Base-by-base conservation (phyloP, 148 eudicot genomes). In the Mesembryanthemum crystallinum region DNA sequence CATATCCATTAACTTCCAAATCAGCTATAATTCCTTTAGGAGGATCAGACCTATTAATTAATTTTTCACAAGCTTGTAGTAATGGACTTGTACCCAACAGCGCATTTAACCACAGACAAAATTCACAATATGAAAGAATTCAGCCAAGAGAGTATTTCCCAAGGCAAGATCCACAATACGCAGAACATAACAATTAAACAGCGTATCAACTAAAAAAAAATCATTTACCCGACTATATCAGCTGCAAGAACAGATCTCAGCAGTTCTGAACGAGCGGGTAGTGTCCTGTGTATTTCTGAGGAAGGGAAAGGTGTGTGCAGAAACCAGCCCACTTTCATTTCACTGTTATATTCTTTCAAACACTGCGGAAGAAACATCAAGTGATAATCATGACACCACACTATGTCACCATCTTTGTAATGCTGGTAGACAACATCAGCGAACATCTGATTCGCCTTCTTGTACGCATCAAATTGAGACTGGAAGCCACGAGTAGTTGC, bases 361-460 rank as follows among this genome's bases (percentile, higher is more conserved):
- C 85, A 90, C 73, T 88, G 82, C 1, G 97, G 97, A 52, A 92
- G 89, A 79, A 79, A 90, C 94, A 92, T 92, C 54, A 92, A 78
- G 69, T 92, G 97, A 83, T 92, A 92, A 79, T 92, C 97, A 83
- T 92, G 97, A 83, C 94, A 92, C 97, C 97, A 92, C 30, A 92
- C 88, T 24, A 92, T 81, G 73, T 92, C 97, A 64, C 97, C 97
- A 18, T 90, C 94, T 64, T 85, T 67, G 66, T 92, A 92, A 78
- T 90, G 86, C 70, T 81, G 74, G 27, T 83, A 80, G 12, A 92
- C 97, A 81, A 87, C 92, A 60, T 92, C 92, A 75, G 97, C 97
- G 85, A 90, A 92, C 87, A 82, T 80, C 73, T 87, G 90, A 80
- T 92, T 92, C 18, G 97, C 94, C 76, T 79, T 85, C 83, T 83